Evolutionary conservation across 495 filamentous ascomycete genomes (phyloP), one percentile per base, ranked within the genome.

Genomic region (Penicillium goetzii): DNA sequence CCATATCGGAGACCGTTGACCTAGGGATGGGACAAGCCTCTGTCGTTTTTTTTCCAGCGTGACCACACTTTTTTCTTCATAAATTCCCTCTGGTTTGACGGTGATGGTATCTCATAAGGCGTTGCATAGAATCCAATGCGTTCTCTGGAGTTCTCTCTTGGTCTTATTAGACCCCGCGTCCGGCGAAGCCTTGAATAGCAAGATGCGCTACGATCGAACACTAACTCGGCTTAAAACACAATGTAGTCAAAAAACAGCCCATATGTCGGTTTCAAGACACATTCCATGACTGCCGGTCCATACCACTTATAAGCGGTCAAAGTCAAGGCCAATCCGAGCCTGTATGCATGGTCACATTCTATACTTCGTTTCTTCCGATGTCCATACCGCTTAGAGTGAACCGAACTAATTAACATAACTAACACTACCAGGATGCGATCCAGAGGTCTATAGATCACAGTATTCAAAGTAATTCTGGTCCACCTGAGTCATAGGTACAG

Each of bases 111-210:
- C 50, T 47, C 50, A 61, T 58, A 63, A 57, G 58, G 63, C 51
- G 51, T 69, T 69, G 59, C 64, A 65, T 69, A 72, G 59, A 70
- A 63, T 59, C 26, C 41, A 65, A 47, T 51, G 50, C 23, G 53
- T 63, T 63, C 21, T 38, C 17, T 55, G 61, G 30, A 23, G 41
- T 49, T 33, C 30, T 49, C 10, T 32, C 40, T 7, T 47, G 4
- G 11, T 36, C 25, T 51, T 17, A 26, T 30, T 26, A 28, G 47
- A n/a, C 3, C 1, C 19, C 1, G 26, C 25, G 38, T 49, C 40
- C 23, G 28, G 28, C 32, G 38, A 25, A n/a, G 38, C 38, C 41
- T 21, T 43, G n/a, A 10, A 21, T 43, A 21, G n/a, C n/a, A 21
- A 43, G 17, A 19, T 21, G 34, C 34, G 1, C 30, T 32, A 32